These are phyloP conservation scores for Yamadazyma atmosphaerica DNA, from an alignment of 1,139 yeast species.

Conservation along the genomic window DNA sequence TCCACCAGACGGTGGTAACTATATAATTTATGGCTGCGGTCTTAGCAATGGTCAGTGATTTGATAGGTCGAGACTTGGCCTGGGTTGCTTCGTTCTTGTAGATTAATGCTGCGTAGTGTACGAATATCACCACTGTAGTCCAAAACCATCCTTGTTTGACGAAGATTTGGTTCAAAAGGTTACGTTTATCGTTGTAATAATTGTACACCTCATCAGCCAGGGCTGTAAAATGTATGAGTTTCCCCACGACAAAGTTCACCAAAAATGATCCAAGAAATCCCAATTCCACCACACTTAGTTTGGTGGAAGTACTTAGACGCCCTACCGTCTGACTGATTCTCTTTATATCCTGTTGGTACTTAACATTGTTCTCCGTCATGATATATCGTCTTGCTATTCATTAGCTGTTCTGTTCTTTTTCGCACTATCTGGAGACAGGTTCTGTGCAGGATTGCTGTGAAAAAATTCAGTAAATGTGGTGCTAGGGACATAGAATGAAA, in stretches of 20 bases:
- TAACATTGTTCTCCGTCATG: conserved; percentile 1
- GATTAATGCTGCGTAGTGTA: conserved; percentile 27
- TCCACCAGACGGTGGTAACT: conserved; percentile 75
- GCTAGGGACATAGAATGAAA: no score
- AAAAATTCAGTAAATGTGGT: no score
- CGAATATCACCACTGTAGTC: conserved; percentile 54
- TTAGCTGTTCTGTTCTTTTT: background rate
- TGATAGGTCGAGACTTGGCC: conserved; percentile 5
- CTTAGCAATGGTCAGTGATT: conserved; percentile 7
- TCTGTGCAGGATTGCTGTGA: no score
- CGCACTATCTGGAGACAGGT: no score
- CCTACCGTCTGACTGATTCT: conserved; percentile 7
- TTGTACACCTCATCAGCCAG: conserved; percentile 43
- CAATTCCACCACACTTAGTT: conserved; percentile 21
- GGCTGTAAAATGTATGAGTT: conserved; percentile 33
- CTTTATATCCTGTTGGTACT: conserved; percentile 23
- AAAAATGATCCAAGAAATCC: conserved; percentile 29
- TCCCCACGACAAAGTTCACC: conserved; percentile 32
- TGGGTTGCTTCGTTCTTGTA: conserved; percentile 7
- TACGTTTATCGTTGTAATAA: conserved; percentile 62
- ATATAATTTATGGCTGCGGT: conserved; percentile 39
- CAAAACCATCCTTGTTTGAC: conserved; percentile 94
- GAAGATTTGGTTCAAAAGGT: conserved; percentile 67
- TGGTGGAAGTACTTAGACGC: conserved; percentile 5
- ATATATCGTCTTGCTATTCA: background rate